A percentile compares a stretch with the other conserved stretches of the same genome.
Evolutionary conservation across 2,329 filamentous ascomycete genomes (phyloP).

Genomic region (Elsinoe necatrix): DNA sequence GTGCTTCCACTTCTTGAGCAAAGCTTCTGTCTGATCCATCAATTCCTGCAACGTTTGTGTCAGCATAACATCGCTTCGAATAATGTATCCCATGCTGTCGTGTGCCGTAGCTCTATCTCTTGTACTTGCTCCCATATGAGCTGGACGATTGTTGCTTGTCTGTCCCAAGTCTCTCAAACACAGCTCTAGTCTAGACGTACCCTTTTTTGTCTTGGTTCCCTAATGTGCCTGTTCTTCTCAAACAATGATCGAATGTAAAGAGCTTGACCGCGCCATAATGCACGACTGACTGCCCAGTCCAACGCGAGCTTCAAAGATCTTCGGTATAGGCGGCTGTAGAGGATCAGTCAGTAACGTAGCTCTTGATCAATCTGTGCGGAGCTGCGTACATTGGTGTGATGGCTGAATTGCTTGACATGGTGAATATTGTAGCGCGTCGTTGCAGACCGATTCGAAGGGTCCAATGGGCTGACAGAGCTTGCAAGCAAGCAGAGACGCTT

Average conservation of each 20-base stretch:
- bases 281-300: slow-evolving; percentile 89
- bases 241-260: slow-evolving; percentile 93
- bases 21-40: slow-evolving; percentile 76
- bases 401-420: slow-evolving; percentile 18
- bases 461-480: background rate
- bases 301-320: slow-evolving; percentile 86
- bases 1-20: slow-evolving; percentile 93
- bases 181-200: slow-evolving; percentile 42
- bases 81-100: background rate
- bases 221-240: slow-evolving; percentile 81
- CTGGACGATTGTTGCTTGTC: background rate
- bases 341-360: background rate
- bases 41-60: slow-evolving; percentile 52
- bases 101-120: background rate
- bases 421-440: slow-evolving; percentile 9
- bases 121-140: background rate
- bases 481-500: background rate
- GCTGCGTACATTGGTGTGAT: slow-evolving; percentile 16
- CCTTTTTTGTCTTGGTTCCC: slow-evolving; percentile 76
- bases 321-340: slow-evolving; percentile 65
- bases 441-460: background rate
- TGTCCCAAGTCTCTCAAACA: slow-evolving; percentile 13
- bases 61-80: background rate
- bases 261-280: slow-evolving; percentile 91
- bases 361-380: background rate